Base-by-base conservation (phyloP, 2,329 filamentous ascomycete genomes). In the Camillea tinctor region DNA sequence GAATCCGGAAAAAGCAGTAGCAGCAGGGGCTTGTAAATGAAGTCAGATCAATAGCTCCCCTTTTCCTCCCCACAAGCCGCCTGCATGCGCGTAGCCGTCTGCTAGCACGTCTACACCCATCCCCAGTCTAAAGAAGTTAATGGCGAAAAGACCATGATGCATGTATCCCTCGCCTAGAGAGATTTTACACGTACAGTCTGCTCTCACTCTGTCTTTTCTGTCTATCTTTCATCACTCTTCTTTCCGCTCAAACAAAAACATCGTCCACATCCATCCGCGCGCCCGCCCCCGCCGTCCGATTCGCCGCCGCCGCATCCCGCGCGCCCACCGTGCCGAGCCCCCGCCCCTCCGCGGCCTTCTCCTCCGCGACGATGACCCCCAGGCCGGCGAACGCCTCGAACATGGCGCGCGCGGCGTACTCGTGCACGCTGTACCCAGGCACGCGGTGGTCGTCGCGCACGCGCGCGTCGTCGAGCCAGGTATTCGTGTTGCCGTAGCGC, bases 321-420 rank as follows among this genome's bases (percentile, higher is more conserved):
- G 72, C 70, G 3, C 68, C 71, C 3, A 67, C 68, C 20, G 73
- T 65, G 6, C 79, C 63, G 54, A 72, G 54, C 68, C 71, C 70
- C 7, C 71, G 73, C 52, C 69, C 73, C 51, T 79, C 76, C 1
- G 67, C 70, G 2, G 71, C 68, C 75, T 84, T 85, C 71, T 96
- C 93, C 52, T 97, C 92, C 40, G 85, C 89, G 50, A 99, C 81
- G 68, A 96, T 96, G 50, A 96, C 91, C 0, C 91, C 92, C 61
- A 99, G 75, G 0, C 96, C 95, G 0, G 91, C 87, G 76, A 97
- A 98, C 0, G 94, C 93, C 72, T 97, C 93, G 62, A 92, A 90
- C 72, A 99, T 79, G 22, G 91, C 88, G 22, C 93, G 83, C 7
- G 87, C 82, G 69, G 92, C 91, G 72, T 95, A 98, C 72, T 97